A percentile compares a stretch with the other conserved stretches of the same genome.
Evolutionary conservation across 2,329 filamentous ascomycete genomes (phyloP).

Genomic region (Pseudopyrenochaeta lycopersici): DNA sequence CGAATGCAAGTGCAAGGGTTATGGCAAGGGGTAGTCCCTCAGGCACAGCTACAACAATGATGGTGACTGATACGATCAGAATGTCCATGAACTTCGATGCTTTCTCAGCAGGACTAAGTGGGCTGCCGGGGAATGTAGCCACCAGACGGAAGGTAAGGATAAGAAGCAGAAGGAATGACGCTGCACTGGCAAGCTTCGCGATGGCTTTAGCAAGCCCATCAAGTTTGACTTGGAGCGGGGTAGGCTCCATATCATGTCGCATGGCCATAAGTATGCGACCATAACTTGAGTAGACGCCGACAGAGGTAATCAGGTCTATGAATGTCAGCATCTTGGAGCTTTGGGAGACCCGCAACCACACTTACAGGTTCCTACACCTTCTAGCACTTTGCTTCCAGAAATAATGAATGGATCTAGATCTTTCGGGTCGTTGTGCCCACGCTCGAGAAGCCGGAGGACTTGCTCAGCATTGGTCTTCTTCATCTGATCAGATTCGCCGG

Average conservation of each 20-base stretch:
- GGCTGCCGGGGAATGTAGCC: constrained; percentile 49
- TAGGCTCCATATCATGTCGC: constrained; percentile 78
- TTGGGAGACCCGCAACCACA: not conserved
- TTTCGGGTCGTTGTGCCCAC: constrained; percentile 64
- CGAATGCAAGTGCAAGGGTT: constrained; percentile 72
- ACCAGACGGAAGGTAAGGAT: constrained; percentile 51
- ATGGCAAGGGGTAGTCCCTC: constrained; percentile 74
- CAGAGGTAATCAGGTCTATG: constrained; percentile 69
- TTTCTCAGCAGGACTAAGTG: constrained; percentile 71
- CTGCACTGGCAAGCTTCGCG: constrained; percentile 77
- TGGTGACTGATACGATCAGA: constrained; percentile 71
- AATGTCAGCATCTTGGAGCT: not conserved
- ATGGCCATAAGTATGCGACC: constrained; percentile 81
- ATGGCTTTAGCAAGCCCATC: constrained; percentile 81
- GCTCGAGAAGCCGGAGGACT: constrained; percentile 70
- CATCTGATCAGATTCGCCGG: constrained; percentile 75
- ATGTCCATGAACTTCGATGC: constrained; percentile 75
- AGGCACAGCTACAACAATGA: constrained; percentile 73
- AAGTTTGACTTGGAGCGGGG: constrained; percentile 78
- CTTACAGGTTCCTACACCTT: constrained; percentile 75
- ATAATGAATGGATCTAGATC: constrained; percentile 86
- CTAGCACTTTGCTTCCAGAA: constrained; percentile 80
- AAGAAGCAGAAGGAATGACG: constrained; percentile 77
- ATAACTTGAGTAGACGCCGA: constrained; percentile 77
- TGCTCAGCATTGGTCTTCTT: constrained; percentile 72